Evolutionary conservation across 768 basidiomycete species (phyloP).

Genomic region (Mycena latifolia): DNA sequence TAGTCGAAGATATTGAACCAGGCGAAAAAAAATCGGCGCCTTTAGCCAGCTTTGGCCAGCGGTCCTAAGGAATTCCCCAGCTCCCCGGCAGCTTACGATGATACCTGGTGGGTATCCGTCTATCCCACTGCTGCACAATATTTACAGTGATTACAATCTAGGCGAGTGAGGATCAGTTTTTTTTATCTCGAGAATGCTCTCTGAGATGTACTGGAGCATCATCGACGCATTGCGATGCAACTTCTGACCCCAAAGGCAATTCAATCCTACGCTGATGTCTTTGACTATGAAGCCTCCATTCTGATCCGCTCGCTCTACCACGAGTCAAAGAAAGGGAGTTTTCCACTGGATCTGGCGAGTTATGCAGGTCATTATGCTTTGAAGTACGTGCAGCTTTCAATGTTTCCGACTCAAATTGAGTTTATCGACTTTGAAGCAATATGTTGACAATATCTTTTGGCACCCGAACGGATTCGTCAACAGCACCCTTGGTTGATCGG

Average conservation of each 20-base stretch:
- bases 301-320: slow-evolving; percentile 36
- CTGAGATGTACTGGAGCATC: slow-evolving; percentile 12
- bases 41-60: too few relatives aligned
- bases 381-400: slow-evolving; percentile 27
- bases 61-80: too few relatives aligned
- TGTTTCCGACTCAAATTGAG: background rate
- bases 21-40: too few relatives aligned
- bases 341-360: slow-evolving; percentile 36
- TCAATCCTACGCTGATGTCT: slow-evolving; percentile 27
- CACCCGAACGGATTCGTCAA: slow-evolving; percentile 33
- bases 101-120: too few relatives aligned
- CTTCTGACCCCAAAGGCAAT: slow-evolving; percentile 33
- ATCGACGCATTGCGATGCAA: slow-evolving; percentile 38
- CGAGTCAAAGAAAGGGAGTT: slow-evolving; percentile 20
- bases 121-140: too few relatives aligned
- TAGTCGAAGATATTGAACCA: too few relatives aligned
- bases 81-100: too few relatives aligned
- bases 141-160: too few relatives aligned
- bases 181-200: too few relatives aligned
- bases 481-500: slow-evolving; percentile 30
- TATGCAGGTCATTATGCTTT: slow-evolving; percentile 35
- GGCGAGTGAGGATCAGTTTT: too few relatives aligned
- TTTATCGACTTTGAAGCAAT: slow-evolving; percentile 25
- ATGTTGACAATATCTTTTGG: slow-evolving; percentile 40
- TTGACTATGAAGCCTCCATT: slow-evolving; percentile 38